Base-by-base conservation (phyloP, 75 land plant genomes). In the Cupressus sempervirens region DNA sequence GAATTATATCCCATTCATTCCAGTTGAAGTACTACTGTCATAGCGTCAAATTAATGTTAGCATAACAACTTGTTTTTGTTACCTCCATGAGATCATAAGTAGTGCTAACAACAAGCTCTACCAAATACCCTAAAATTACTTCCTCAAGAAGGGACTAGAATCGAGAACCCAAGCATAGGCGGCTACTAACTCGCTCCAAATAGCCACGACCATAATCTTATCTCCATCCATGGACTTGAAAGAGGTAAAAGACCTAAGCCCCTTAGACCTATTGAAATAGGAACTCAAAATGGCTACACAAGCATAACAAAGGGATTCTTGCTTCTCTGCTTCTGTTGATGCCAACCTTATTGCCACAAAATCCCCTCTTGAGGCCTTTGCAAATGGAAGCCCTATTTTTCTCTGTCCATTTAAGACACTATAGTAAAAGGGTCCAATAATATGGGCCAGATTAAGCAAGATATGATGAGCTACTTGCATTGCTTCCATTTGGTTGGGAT, bases 1-100 rank as follows among this genome's bases (percentile, higher is more conserved):
- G n/a, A n/a, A n/a, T n/a, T n/a, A n/a, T n/a, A n/a, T n/a, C n/a
- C n/a, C n/a, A n/a, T n/a, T n/a, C n/a, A n/a, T n/a, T n/a, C n/a
- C n/a, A n/a, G n/a, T n/a, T n/a, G n/a, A n/a, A n/a, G n/a, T n/a
- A n/a, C n/a, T n/a, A n/a, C n/a, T n/a, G n/a, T n/a, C n/a, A n/a
- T n/a, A n/a, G n/a, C n/a, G n/a, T n/a, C n/a, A n/a, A n/a, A n/a
- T n/a, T n/a, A n/a, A n/a, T n/a, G n/a, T n/a, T n/a, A n/a, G n/a
- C n/a, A n/a, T n/a, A n/a, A n/a, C n/a, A n/a, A n/a, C n/a, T n/a
- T n/a, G n/a, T n/a, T n/a, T n/a, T n/a, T n/a, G n/a, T n/a, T n/a
- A 91, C 92, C 45, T 86, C 30, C 83, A 86, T 89, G 35, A 91
- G 54, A 74, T 91, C 92, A 45, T 87, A 91, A 72, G 88, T 83